phyloP scores from a whole-genome alignment of 208 protist species.

The Acanthamoeba lenticulata region DNA sequence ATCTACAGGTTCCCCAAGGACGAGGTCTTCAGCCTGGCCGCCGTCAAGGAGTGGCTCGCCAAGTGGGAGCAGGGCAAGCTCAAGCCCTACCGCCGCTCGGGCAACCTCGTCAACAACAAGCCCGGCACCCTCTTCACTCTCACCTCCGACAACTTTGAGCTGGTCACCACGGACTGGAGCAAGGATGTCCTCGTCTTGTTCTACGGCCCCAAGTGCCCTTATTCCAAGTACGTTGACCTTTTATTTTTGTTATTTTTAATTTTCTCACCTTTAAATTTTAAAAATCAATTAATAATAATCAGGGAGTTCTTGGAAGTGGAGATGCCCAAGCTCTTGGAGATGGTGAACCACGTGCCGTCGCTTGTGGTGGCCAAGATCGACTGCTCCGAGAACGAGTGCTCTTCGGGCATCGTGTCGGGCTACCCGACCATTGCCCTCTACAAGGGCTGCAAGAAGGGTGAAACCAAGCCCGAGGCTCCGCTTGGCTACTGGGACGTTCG shows the following conservation, averaged over 20 bases:
- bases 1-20: neutral
- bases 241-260: too few species aligned
- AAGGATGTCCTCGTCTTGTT: neutral
- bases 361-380: neutral
- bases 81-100: neutral
- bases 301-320: neutral
- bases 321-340: conserved; percentile 17
- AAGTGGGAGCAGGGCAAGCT: neutral
- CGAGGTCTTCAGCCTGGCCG: neutral
- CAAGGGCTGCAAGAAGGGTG: neutral
- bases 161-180: neutral
- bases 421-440: neutral
- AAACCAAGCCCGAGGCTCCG: neutral
- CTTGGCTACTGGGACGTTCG: neutral
- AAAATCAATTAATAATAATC: neutral
- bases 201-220: neutral
- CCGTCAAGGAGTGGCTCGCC: neutral
- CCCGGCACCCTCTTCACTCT: neutral
- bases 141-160: neutral
- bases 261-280: too few species aligned
- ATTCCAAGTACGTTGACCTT: neutral
- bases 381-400: neutral
- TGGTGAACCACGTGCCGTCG: neutral
- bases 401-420: neutral
- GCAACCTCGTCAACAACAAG: neutral